Conservation (phyloP, 805 yeast species). For the Kodamaea kaohsiungensis region DNA sequence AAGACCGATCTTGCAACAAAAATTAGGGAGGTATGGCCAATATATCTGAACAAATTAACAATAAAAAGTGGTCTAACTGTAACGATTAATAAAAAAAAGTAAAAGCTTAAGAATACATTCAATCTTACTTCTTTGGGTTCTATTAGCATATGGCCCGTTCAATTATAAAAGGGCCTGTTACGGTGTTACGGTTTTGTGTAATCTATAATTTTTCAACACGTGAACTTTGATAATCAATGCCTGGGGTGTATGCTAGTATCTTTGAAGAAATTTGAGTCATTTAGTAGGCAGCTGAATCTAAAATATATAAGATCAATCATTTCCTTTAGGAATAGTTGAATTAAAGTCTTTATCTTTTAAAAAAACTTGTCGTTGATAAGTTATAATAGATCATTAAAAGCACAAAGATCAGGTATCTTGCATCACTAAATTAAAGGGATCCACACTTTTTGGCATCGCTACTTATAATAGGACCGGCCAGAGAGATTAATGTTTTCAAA, state of each 20-base stretch:
- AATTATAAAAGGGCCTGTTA: neutral
- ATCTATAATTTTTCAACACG: neutral
- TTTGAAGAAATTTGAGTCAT: neutral
- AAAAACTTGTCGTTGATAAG: neutral
- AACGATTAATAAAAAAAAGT: too few species aligned
- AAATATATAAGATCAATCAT: neutral
- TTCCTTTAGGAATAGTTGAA: neutral
- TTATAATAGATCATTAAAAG: neutral
- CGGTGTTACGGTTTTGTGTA: neutral
- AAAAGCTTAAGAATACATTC: too few species aligned
- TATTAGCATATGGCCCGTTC: too few species aligned
- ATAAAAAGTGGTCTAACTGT: too few species aligned
- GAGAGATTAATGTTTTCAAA: constrained; percentile 14
- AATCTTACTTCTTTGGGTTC: too few species aligned
- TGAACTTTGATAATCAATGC: neutral
- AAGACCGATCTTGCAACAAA: too few species aligned
- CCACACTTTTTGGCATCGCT: constrained; percentile 7
- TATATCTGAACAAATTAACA: too few species aligned
- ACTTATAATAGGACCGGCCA: neutral
- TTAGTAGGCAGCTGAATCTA: neutral
- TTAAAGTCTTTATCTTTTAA: neutral
- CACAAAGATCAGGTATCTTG: neutral
- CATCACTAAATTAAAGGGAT: neutral
- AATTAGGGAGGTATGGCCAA: too few species aligned
- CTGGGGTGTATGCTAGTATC: neutral